Base-by-base conservation (phyloP, 2,329 filamentous ascomycete species). In the Ramichloridium luteum region DNA sequence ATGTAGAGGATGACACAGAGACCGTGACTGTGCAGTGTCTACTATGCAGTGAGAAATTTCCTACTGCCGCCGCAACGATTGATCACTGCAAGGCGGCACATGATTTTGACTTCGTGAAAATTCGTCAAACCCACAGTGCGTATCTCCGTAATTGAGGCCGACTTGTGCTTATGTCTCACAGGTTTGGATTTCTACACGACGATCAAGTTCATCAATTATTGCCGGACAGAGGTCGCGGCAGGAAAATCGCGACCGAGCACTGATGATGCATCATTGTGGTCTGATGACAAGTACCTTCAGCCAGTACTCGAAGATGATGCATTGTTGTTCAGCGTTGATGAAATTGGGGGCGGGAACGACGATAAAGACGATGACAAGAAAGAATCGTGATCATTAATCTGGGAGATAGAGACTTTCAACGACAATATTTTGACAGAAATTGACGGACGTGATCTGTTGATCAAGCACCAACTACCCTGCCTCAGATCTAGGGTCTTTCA, bases 291-390 rank as follows among this genome's bases (percentile, higher is more conserved):
- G 42, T 92, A 77, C 50, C 65, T 98, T 36, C 80, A 80, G 51
- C 90, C 90, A 0, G 77, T 85, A 3, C 60, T 98, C 5, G 78
- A 90, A 36, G 84, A 94, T 44, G 90, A 98, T 54, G 81, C 86
- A 3, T 64, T 96, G 32, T 72, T 98, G 17, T 85, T 92, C 52
- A 81, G 73, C 34, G 65, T 98, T 13, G 88, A 93, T 41, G 90
- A 94, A 40, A 64, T 93, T 12, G 65, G 68, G 6, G 59, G n/a
- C n/a, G n/a, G n/a, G n/a, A n/a, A n/a, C n/a, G n/a, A n/a, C n/a
- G n/a, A n/a, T n/a, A n/a, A n/a, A n/a, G n/a, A n/a, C n/a, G n/a
- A n/a, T n/a, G n/a, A n/a, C n/a, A n/a, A n/a, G n/a, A n/a, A n/a
- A n/a, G n/a, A n/a, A n/a, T n/a, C n/a, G n/a, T n/a, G n/a, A n/a